These are phyloP conservation scores for Xylaria palmicola DNA, from an alignment of 495 filamentous ascomycete genomes.

Conservation along the genomic window DNA sequence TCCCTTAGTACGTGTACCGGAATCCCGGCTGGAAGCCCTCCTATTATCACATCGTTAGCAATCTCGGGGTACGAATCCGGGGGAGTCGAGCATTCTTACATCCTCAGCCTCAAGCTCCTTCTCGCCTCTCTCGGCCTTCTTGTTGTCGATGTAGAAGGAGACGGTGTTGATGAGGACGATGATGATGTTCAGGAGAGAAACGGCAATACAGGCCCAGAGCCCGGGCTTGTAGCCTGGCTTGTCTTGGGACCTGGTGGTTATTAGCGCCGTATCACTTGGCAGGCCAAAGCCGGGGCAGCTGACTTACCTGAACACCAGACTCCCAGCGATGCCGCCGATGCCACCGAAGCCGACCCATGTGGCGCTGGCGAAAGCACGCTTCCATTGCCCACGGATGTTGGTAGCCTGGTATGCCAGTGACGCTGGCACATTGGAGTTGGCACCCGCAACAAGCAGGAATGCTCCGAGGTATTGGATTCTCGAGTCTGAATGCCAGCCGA, in stretches of 20 bases:
- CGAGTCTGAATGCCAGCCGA: slow-evolving; percentile 49
- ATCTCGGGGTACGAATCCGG: background rate
- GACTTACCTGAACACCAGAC: slow-evolving; percentile 52
- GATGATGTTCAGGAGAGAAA: slow-evolving; percentile 34
- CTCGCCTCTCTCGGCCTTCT: slow-evolving; percentile 44
- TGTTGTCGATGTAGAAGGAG: slow-evolving; percentile 36
- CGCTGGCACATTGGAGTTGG: slow-evolving; percentile 57
- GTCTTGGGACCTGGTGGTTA: slow-evolving; percentile 34
- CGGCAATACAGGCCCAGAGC: slow-evolving; percentile 46
- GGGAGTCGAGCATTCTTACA: slow-evolving; percentile 31
- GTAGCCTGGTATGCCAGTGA: slow-evolving; percentile 58
- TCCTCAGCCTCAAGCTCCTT: slow-evolving; percentile 42
- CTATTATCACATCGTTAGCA: slow-evolving; percentile 27
- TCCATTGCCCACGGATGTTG: slow-evolving; percentile 68
- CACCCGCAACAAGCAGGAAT: slow-evolving; percentile 56
- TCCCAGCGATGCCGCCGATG: slow-evolving; percentile 60
- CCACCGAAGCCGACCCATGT: slow-evolving; percentile 56
- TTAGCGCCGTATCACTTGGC: slow-evolving; percentile 5
- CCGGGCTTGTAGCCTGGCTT: slow-evolving; percentile 42
- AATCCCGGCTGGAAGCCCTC: slow-evolving; percentile 44
- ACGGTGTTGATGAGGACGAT: slow-evolving; percentile 35
- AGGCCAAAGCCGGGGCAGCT: background rate
- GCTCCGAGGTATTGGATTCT: slow-evolving; percentile 58
- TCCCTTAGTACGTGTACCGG: slow-evolving; percentile 46
- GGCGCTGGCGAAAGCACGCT: slow-evolving; percentile 58